phyloP scores from a whole-genome alignment of 2,329 filamentous ascomycete genomes.

The Beauveria brongniartii region DNA sequence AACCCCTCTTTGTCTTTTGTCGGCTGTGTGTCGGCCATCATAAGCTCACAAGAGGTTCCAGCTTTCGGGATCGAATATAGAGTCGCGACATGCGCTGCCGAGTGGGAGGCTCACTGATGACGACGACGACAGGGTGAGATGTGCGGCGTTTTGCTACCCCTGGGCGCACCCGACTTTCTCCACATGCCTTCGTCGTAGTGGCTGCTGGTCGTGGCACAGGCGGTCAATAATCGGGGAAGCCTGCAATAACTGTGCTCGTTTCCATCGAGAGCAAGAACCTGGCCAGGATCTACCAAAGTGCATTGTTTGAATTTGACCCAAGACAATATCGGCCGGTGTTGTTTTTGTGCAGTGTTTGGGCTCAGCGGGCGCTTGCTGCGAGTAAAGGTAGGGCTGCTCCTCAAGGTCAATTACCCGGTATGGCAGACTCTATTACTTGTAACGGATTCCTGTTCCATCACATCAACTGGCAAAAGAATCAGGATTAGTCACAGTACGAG shows the following conservation, averaged over 20 bases:
- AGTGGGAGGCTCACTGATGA: not conserved
- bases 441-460: no score
- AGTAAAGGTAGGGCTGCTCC: not conserved
- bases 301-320: no score
- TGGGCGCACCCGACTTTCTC: no score
- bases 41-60: not conserved
- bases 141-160: not conserved
- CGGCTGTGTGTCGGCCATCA: not conserved
- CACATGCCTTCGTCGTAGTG: no score
- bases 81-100: not conserved
- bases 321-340: not conserved
- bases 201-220: no score
- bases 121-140: not conserved
- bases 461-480: no score
- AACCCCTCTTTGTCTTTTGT: conserved; percentile 6
- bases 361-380: not conserved
- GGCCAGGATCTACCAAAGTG: no score
- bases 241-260: no score
- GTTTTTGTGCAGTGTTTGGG: not conserved
- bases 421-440: no score
- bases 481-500: no score
- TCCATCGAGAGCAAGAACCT: no score
- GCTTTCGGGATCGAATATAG: not conserved
- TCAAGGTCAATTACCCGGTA: not conserved
- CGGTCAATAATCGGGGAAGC: no score